These are phyloP conservation scores for Candida vartiovaarae DNA, from an alignment of 805 yeast genomes.

Conservation along the genomic window DNA sequence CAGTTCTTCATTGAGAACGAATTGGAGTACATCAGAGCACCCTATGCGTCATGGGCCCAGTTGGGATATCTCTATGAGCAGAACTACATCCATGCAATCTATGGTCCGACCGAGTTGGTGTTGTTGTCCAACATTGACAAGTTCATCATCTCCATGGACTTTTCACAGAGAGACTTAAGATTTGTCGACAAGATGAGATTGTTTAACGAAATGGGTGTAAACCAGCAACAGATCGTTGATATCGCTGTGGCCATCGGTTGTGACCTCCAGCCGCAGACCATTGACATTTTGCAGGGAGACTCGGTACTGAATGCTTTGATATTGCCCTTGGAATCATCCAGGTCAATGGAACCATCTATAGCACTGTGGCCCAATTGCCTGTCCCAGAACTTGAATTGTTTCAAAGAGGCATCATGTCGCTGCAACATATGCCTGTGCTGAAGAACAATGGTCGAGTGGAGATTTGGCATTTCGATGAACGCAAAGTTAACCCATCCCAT, in stretches of 20 bases:
- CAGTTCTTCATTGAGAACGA: slow-evolving; percentile 46
- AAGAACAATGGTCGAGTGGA: slow-evolving; percentile 63
- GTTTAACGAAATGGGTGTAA: slow-evolving; percentile 51
- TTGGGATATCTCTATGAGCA: slow-evolving; percentile 59
- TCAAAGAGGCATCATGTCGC: slow-evolving; percentile 60
- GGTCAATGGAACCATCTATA: slow-evolving; percentile 40
- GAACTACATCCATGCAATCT: slow-evolving; percentile 61
- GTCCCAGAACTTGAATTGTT: slow-evolving; percentile 24
- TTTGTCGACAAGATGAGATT: slow-evolving; percentile 54
- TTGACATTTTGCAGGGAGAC: slow-evolving; percentile 37
- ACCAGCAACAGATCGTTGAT: slow-evolving; percentile 66
- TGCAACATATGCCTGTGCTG: slow-evolving; percentile 69
- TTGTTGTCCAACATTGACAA: slow-evolving; percentile 56
- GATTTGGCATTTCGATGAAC: slow-evolving; percentile 39
- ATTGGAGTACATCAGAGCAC: slow-evolving; percentile 70
- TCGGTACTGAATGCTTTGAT: slow-evolving; percentile 24
- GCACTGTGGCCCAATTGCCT: slow-evolving; percentile 29
- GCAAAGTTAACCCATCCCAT: background rate
- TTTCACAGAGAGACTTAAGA: slow-evolving; percentile 55
- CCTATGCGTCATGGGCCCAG: slow-evolving; percentile 76
- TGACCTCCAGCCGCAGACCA: slow-evolving; percentile 57
- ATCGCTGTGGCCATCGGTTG: slow-evolving; percentile 75
- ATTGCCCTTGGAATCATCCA: slow-evolving; percentile 33
- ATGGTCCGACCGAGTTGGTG: slow-evolving; percentile 78
- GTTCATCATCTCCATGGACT: slow-evolving; percentile 67